Conservation (phyloP, 1,284 basidiomycete species). For the Neolentinus lepideus region DNA sequence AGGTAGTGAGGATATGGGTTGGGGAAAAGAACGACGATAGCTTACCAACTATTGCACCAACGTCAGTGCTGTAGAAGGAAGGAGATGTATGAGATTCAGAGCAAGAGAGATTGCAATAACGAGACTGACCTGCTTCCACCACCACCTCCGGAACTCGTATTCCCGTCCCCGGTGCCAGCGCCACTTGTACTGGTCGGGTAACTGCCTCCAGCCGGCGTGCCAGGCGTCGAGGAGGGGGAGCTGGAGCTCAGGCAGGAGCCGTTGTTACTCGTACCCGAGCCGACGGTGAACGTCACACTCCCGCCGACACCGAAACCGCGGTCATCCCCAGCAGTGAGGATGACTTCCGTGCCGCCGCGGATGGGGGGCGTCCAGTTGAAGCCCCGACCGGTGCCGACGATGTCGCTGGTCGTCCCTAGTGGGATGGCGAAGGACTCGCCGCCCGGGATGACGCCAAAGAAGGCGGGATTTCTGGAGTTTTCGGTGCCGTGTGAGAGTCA, state of each 20-base stretch:
- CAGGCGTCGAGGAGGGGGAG: slow-evolving; percentile 72
- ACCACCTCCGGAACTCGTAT: slow-evolving; percentile 5
- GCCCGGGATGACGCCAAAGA: slow-evolving; percentile 72
- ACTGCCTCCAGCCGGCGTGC: slow-evolving; percentile 65
- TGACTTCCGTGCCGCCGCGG: slow-evolving; percentile 52
- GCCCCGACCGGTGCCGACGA: slow-evolving; percentile 41
- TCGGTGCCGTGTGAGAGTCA: slow-evolving; percentile 4
- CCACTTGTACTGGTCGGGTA: slow-evolving; percentile 51
- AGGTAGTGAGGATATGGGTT: not conserved
- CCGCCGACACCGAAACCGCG: slow-evolving; percentile 64
- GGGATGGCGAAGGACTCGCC: slow-evolving; percentile 67
- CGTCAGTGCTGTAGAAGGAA: slow-evolving; percentile 28
- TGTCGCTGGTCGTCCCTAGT: slow-evolving; percentile 29
- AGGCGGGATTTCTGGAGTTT: slow-evolving; percentile 38
- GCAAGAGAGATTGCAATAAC: not conserved
- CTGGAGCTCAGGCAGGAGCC: slow-evolving; percentile 44
- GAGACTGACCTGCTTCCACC: slow-evolving; percentile 2
- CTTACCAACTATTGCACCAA: slow-evolving; percentile 56
- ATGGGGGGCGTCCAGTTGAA: slow-evolving; percentile 65
- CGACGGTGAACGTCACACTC: slow-evolving; percentile 48
- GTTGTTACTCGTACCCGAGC: slow-evolving; percentile 36
- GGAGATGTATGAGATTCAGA: not conserved
- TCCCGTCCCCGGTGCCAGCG: slow-evolving; percentile 14
- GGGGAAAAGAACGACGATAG: slow-evolving; percentile 1
- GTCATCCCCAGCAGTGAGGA: slow-evolving; percentile 59